Conservation (phyloP, 352 stramenopile species). For the Paralagenidium karlingii region DNA sequence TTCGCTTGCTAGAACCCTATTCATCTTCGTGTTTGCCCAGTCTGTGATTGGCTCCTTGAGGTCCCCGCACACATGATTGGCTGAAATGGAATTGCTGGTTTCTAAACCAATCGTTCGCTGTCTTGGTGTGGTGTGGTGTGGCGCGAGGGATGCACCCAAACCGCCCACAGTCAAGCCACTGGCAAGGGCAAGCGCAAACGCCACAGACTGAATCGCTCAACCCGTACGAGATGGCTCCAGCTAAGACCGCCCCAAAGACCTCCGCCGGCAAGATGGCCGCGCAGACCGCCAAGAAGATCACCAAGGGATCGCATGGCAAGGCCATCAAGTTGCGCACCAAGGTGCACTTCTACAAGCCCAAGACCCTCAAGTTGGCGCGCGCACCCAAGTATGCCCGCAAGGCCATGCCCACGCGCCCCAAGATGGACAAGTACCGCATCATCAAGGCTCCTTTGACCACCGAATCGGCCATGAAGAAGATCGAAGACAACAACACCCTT, state of each 20-base stretch:
- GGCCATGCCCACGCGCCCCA: slow-evolving; percentile 87
- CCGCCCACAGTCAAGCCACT: slow-evolving; percentile 4
- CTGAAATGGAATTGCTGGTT: slow-evolving; percentile 3
- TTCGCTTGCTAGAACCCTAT: background rate
- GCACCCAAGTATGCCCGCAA: slow-evolving; percentile 96
- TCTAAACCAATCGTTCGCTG: slow-evolving; percentile 5
- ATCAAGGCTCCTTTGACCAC: slow-evolving; percentile 99
- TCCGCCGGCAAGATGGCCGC: slow-evolving; percentile 85
- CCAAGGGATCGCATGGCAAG: slow-evolving; percentile 96
- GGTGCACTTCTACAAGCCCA: slow-evolving; percentile 99
- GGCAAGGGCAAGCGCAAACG: slow-evolving; percentile 38
- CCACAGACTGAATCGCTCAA: too few relatives aligned
- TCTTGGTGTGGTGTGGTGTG: background rate
- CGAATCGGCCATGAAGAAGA: slow-evolving; percentile 99
- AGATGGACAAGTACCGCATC: slow-evolving; percentile 98
- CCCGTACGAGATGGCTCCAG: slow-evolving; percentile 79
- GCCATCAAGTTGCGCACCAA: slow-evolving; percentile 98
- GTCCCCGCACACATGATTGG: slow-evolving; percentile 5
- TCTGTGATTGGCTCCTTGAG: background rate
- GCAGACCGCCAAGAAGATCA: slow-evolving; percentile 89
- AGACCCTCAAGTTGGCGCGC: slow-evolving; percentile 92
- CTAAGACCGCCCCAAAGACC: slow-evolving; percentile 51
- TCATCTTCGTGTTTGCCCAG: background rate
- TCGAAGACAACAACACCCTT: slow-evolving; percentile 99
- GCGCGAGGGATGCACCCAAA: background rate